Evolutionary conservation across 139 green algal species (phyloP).

Genomic region (Chlorella sp.): DNA sequence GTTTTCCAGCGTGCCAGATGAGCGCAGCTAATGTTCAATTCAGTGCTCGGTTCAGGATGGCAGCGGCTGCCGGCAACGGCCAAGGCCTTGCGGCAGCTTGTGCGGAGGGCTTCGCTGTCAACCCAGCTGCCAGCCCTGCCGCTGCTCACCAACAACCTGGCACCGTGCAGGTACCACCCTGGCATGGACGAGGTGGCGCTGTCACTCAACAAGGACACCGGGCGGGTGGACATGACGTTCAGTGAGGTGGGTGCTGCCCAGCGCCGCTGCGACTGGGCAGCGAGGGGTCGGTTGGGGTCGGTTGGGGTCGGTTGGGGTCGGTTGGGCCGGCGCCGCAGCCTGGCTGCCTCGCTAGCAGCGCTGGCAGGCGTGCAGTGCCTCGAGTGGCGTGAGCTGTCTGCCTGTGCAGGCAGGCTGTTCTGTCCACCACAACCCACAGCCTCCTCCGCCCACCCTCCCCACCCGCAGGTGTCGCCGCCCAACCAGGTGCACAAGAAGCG

Average conservation of each 20-base stretch:
- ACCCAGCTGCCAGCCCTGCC: background rate
- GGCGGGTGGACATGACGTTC: slow-evolving; percentile 10
- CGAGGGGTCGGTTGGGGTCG: too few species aligned
- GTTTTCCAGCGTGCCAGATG: background rate
- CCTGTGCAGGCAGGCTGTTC: background rate
- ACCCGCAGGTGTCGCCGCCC: slow-evolving; percentile 22
- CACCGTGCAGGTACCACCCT: slow-evolving; percentile 17
- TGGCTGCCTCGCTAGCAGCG: too few species aligned
- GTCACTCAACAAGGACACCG: background rate
- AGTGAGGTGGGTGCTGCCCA: background rate
- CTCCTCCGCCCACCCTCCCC: too few species aligned
- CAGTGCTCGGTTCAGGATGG: background rate
- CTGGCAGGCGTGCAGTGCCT: background rate
- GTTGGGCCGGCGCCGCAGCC: too few species aligned
- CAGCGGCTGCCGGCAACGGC: too few species aligned
- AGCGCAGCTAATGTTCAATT: background rate
- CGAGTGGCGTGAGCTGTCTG: too few species aligned
- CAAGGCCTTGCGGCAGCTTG: too few species aligned
- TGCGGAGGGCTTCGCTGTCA: too few species aligned
- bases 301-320: too few species aligned
- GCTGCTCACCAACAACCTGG: background rate
- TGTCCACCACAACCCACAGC: too few species aligned
- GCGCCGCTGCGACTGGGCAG: too few species aligned
- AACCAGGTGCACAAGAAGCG: slow-evolving; percentile 35
- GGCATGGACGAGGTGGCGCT: slow-evolving; percentile 22